phyloP scores from a whole-genome alignment of 768 basidiomycete species.

The Fistulinella prunicolor region DNA sequence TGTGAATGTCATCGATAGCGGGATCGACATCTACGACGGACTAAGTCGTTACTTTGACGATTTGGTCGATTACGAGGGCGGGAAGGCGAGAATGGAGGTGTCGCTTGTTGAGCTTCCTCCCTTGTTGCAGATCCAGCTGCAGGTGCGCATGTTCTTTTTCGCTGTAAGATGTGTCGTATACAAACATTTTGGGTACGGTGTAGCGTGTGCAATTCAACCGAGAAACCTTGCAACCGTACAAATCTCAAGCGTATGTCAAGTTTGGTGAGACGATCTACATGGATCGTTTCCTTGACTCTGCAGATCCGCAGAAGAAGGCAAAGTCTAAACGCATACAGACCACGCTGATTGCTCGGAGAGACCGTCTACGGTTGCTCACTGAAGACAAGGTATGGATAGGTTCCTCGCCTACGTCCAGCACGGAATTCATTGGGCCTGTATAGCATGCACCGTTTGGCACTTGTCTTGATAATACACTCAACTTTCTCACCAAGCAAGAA shows the following conservation, averaged over 20 bases:
- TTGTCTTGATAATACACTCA: constrained; percentile 52
- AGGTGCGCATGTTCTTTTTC: constrained; percentile 50
- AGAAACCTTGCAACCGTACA: constrained; percentile 87
- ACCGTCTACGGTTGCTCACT: constrained; percentile 63
- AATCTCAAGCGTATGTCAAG: constrained; percentile 93
- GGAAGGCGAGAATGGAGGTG: constrained; percentile 85
- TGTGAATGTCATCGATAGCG: constrained; percentile 87
- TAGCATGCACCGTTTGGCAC: constrained; percentile 62
- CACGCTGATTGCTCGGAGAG: constrained; percentile 60
- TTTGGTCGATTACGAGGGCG: constrained; percentile 81
- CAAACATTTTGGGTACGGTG: constrained; percentile 7
- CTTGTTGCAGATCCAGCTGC: constrained; percentile 90
- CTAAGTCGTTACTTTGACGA: constrained; percentile 90
- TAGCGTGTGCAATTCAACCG: constrained; percentile 95
- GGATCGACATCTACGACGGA: constrained; percentile 92
- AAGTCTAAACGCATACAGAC: constrained; percentile 68
- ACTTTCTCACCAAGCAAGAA: constrained; percentile 56
- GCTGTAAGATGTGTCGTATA: neutral
- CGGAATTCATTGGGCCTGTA: neutral
- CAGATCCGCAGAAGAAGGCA: constrained; percentile 66
- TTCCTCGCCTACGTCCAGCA: neutral
- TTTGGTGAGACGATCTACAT: constrained; percentile 85
- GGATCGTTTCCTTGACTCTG: constrained; percentile 87
- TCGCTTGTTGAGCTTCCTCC: constrained; percentile 84
- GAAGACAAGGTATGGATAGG: constrained; percentile 61